Evolutionary conservation across 805 yeast genomes (phyloP).

Genomic region (Wickerhamiella nectarea): DNA sequence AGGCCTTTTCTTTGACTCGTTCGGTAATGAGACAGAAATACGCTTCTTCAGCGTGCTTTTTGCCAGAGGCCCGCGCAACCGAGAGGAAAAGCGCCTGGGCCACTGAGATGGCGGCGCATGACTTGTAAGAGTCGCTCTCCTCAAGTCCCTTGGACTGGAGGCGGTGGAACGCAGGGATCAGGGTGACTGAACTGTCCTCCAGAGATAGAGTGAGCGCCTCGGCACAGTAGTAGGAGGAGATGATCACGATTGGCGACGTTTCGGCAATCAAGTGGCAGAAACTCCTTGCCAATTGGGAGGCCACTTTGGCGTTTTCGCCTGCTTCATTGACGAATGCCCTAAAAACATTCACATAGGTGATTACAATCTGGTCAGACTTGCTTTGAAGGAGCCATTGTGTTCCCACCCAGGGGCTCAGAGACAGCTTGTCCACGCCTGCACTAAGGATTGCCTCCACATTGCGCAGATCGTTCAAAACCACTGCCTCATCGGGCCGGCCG

Average conservation of each 20-base stretch:
- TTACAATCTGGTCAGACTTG: background rate
- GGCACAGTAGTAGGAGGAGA: conserved; percentile 17
- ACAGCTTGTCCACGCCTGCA: conserved; percentile 11
- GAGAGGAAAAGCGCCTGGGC: conserved; percentile 14
- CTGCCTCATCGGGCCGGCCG: background rate
- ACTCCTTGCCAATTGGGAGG: conserved; percentile 14
- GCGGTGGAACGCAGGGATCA: conserved; percentile 14
- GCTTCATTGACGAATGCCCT: conserved; percentile 10
- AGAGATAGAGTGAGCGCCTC: conserved; percentile 9
- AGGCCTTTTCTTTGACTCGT: conserved; percentile 12
- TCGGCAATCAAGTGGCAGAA: conserved; percentile 7
- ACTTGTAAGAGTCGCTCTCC: background rate
- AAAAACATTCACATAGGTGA: conserved; percentile 17
- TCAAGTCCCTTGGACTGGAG: conserved; percentile 6
- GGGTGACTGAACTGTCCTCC: background rate
- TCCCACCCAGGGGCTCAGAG: conserved; percentile 21
- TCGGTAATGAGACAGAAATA: conserved; percentile 9
- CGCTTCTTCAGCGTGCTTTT: conserved; percentile 10
- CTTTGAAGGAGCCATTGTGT: conserved; percentile 22
- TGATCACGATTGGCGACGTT: conserved; percentile 11
- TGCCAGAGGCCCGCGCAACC: conserved; percentile 6
- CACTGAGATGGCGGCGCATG: conserved; percentile 1
- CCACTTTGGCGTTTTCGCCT: conserved; percentile 10
- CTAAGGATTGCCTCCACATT: conserved; percentile 18
- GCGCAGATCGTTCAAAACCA: conserved; percentile 17